Evolutionary conservation across 441 rosid genomes (phyloP), one percentile per base, ranked within the genome.

Genomic region (Manihot esculenta): DNA sequence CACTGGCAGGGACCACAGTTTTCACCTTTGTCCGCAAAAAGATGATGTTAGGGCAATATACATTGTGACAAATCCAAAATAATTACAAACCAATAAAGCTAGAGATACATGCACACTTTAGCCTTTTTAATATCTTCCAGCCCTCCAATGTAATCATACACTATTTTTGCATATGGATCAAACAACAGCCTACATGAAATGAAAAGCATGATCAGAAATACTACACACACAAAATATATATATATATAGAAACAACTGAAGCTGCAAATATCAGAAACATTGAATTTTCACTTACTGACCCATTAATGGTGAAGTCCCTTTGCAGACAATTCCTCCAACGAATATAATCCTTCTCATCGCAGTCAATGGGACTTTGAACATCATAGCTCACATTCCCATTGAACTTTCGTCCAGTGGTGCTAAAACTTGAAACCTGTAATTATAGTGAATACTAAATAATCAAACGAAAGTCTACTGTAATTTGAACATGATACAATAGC

Each of bases 271-370:
- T 10, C n/a, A 58, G 60, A 55, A 59, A 74, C 27, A 62, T 49
- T 69, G 35, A 42, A 71, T 57, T 60, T 68, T 42, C 21, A 61
- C 38, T 70, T 54, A 77, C 74, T 27, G 73, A 90, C 98, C 97
- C 90, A 76, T 93, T 95, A 62, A 95, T 87, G 26, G 99, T 93
- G 74, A 95, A 89, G 79, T 95, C 99, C 48, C 98, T 85, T 70
- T 79, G 90, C 85, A 87, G 60, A 82, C 91, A 88, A 76, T 89
- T 89, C 72, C 80, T 84, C 87, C 92, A 89, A 50, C 95, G 97
- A 62, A 76, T 65, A 74, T 78, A 86, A 78, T 93, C 97, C 74
- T 81, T 78, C 53, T 85, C 82, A 64, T 81, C 83, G 67, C 83
- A 83, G 64, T 79, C 86, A 49, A 68, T 59, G 1, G 89, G 85